These are phyloP conservation scores for Epicoccum nigrum DNA, from an alignment of 2,329 filamentous ascomycete species.

Conservation along the genomic window DNA sequence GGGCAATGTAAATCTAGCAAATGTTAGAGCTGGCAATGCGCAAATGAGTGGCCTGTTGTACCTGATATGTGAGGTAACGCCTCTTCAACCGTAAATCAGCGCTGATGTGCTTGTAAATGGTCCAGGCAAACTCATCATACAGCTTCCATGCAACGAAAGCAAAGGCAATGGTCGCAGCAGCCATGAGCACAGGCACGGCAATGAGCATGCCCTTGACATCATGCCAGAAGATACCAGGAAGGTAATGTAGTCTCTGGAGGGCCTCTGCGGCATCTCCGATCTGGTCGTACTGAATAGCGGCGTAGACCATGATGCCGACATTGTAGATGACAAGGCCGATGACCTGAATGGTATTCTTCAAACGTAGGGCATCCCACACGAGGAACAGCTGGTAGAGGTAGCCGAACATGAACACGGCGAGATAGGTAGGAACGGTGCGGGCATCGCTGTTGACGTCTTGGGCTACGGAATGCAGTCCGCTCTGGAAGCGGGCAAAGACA, in stretches of 20 bases:
- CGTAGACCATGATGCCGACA: constrained; percentile 87
- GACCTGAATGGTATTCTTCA: constrained; percentile 98
- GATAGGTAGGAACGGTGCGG: constrained; percentile 86
- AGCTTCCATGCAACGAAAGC: constrained; percentile 87
- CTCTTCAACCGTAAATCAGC: constrained; percentile 97
- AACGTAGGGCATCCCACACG: constrained; percentile 88
- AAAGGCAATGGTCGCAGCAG: constrained; percentile 74
- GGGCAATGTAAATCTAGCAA: constrained; percentile 87
- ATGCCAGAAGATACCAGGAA: constrained; percentile 66
- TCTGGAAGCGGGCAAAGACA: constrained; percentile 86
- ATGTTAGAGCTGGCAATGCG: constrained; percentile 17
- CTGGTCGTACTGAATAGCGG: constrained; percentile 90
- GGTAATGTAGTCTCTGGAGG: constrained; percentile 56
- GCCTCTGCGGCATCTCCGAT: constrained; percentile 73
- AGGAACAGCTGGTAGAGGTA: constrained; percentile 91
- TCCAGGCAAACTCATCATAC: constrained; percentile 98
- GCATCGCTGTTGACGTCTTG: constrained; percentile 52
- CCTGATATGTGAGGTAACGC: constrained; percentile 95
- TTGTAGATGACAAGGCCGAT: constrained; percentile 96
- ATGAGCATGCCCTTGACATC: constrained; percentile 77
- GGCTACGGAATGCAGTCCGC: constrained; percentile 54
- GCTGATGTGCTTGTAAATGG: constrained; percentile 98
- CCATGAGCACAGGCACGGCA: constrained; percentile 84
- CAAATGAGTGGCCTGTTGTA: constrained; percentile 47
- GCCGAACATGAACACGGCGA: constrained; percentile 96